Evolutionary conservation across 75 land plant species (phyloP).

Genomic region (Pinus albicaulis): DNA sequence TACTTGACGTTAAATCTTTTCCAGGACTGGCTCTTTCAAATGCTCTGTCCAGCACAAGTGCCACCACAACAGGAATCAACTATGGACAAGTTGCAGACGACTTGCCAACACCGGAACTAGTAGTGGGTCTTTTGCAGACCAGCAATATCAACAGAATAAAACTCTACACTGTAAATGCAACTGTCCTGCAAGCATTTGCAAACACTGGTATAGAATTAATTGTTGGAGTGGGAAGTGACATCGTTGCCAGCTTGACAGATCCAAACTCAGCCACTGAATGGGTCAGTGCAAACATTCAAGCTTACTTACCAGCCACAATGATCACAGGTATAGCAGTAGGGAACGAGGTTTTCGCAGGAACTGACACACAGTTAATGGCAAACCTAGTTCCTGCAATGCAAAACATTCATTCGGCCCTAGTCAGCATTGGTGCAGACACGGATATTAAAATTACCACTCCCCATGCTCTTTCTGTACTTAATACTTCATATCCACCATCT

Average conservation of each 20-base stretch:
- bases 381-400: slow-evolving; percentile 71
- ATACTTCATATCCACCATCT: slow-evolving; percentile 68
- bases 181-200: slow-evolving; percentile 57
- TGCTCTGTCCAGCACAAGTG: background rate
- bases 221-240: slow-evolving; percentile 52
- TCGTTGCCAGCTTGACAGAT: slow-evolving; percentile 36
- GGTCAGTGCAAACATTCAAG: slow-evolving; percentile 44
- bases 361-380: slow-evolving; percentile 26
- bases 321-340: slow-evolving; percentile 68
- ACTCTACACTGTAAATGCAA: slow-evolving; percentile 59
- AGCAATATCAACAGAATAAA: slow-evolving; percentile 38
- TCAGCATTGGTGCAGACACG: slow-evolving; percentile 24
- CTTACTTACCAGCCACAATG: slow-evolving; percentile 57
- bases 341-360: slow-evolving; percentile 64
- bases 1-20: background rate
- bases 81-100: slow-evolving; percentile 81
- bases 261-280: slow-evolving; percentile 32
- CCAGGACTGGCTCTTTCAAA: slow-evolving; percentile 5
- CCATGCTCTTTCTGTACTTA: slow-evolving; percentile 47
- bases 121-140: slow-evolving; percentile 49
- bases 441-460: slow-evolving; percentile 61
- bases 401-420: slow-evolving; percentile 44
- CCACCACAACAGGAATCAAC: slow-evolving; percentile 52
- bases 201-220: slow-evolving; percentile 57
- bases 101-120: slow-evolving; percentile 53